Evolutionary conservation across 768 basidiomycete genomes (phyloP), one percentile per base, ranked within the genome.

Genomic region (Trametopsis cervina): DNA sequence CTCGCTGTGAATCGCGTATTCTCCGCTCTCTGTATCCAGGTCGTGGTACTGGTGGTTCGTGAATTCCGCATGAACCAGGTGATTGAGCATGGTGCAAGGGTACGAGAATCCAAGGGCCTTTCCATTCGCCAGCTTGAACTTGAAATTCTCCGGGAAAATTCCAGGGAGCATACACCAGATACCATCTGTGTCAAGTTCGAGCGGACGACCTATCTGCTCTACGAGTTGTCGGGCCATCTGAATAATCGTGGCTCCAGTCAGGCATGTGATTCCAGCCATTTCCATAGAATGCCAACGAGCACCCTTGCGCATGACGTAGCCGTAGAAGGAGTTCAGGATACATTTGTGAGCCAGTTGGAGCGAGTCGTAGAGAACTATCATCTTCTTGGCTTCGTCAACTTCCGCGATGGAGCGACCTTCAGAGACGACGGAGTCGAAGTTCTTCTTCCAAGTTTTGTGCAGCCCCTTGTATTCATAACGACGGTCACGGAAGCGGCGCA

Each of bases 101-200:
- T 98, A 99, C 17, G 94, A 97, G 58, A 99, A 83, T 5, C 74
- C 71, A 54, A 97, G 81, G 5, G 83, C 70, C 71, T 97, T 97
- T 50, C 96, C 95, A 57, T 77, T 85, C 39, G 73, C 71, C 50
- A 97, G 75, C 61, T 93, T 83, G 76, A 98, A 97, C 64, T 83
- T 85, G 81, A 97, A 98, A 66, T 96, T 90, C 68, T 98, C 96
- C 2, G 96, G 96, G 66, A 99, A 99, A 11, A 92, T 80, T 2
- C 90, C 92, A 3, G 96, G 96, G 20, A 98, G 81, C 96, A 99
- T 99, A 68, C 96, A 99, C 96, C 96, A 98, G 55, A 99, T 99
- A 54, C 96, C 95, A 66, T 99, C 96, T 12, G 96, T 99, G 64
- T 99, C 96, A 56, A 99, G 69, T 61, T 99, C 96, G 44, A 99